phyloP scores from a whole-genome alignment of 495 filamentous ascomycete genomes.

The Xylaria longipes region DNA sequence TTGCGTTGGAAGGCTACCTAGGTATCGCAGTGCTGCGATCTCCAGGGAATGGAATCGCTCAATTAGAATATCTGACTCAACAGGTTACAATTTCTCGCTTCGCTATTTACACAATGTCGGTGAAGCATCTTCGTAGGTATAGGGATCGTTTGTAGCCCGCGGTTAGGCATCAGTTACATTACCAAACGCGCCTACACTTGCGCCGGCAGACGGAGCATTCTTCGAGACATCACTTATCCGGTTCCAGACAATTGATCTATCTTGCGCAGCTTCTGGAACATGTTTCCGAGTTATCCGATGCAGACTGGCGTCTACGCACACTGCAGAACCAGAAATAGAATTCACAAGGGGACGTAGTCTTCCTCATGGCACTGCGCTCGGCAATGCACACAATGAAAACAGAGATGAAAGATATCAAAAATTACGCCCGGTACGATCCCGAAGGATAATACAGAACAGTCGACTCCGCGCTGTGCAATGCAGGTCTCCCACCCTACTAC shows the following conservation, averaged over 20 bases:
- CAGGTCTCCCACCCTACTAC: conserved; percentile 68
- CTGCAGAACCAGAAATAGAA: no score
- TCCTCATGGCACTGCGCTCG: conserved; percentile 35
- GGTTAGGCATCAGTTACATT: neutral
- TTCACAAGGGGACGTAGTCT: no score
- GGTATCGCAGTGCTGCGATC: neutral
- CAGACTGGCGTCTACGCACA: no score
- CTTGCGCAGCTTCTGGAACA: no score
- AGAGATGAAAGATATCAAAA: conserved; percentile 64
- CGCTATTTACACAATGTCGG: no score
- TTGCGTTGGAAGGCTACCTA: neutral
- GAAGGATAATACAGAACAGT: conserved; percentile 70
- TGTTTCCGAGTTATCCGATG: no score
- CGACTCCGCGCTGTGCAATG: conserved; percentile 79
- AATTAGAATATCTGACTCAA: no score
- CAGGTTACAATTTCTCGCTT: no score
- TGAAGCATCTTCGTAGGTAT: no score
- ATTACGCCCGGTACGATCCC: conserved; percentile 73
- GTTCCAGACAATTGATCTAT: no score
- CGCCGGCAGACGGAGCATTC: neutral
- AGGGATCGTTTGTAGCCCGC: neutral
- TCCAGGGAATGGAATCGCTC: neutral
- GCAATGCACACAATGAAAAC: conserved; percentile 40
- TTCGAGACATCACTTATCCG: neutral
- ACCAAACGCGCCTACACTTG: neutral